phyloP scores from a whole-genome alignment of 2,329 filamentous ascomycete species.

The Aspergillus neotritici region DNA sequence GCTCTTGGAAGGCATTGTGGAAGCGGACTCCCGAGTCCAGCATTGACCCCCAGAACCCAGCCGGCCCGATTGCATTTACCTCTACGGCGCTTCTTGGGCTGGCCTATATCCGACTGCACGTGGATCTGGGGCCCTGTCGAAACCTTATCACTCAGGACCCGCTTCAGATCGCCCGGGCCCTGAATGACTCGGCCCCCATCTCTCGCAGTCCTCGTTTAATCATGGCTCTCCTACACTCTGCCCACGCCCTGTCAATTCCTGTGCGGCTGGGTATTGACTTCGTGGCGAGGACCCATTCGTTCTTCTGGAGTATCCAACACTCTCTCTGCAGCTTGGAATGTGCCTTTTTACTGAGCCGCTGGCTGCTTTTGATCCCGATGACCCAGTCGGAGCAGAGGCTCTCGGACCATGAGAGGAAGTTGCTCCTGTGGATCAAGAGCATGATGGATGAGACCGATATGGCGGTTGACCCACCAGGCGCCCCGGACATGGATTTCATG shows the following conservation, averaged over 20 bases:
- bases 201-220: conserved; percentile 43
- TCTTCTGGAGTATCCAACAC: conserved; percentile 53
- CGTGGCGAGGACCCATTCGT: conserved; percentile 49
- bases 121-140: conserved; percentile 44
- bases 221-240: conserved; percentile 49
- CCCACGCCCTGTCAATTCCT: conserved; percentile 51
- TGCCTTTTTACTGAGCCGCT: conserved; percentile 45
- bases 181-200: conserved; percentile 40
- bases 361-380: conserved; percentile 41
- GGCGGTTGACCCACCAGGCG: conserved; percentile 35
- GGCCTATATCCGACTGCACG: conserved; percentile 44
- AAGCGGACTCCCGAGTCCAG: conserved; percentile 49
- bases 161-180: conserved; percentile 41
- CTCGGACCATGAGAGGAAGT: conserved; percentile 44
- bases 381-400: conserved; percentile 40
- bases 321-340: conserved; percentile 51
- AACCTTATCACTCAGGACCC: conserved; percentile 46
- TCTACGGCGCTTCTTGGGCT: conserved; percentile 45
- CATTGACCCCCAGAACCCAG: conserved; percentile 49
- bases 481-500: conserved; percentile 39
- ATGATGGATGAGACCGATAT: conserved; percentile 48
- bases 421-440: conserved; percentile 45
- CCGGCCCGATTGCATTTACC: conserved; percentile 50
- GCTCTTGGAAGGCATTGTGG: conserved; percentile 50
- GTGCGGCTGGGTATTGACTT: conserved; percentile 50